Conservation (phyloP, 108 stramenopile genomes). For the Asterionellopsis glacialis region DNA sequence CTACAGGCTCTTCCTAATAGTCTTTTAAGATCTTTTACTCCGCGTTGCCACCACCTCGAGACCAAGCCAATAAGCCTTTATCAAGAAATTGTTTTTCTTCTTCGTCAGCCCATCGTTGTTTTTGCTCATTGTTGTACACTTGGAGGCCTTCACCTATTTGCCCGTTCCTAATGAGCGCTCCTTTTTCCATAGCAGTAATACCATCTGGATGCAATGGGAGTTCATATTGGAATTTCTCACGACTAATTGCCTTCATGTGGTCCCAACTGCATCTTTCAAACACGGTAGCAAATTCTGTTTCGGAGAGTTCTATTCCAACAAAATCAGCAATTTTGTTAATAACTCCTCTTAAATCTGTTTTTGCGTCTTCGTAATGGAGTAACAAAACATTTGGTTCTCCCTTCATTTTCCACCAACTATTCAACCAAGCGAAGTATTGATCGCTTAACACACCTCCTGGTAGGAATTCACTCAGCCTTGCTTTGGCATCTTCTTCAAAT, state of each 20-base stretch:
- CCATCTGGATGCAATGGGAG: conserved; percentile 36
- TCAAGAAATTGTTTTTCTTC: too few relatives aligned
- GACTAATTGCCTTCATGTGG: conserved; percentile 28
- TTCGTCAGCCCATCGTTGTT: too few relatives aligned
- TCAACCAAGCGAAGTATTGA: conserved; percentile 26
- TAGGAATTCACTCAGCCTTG: conserved; percentile 19
- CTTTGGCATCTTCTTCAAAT: conserved; percentile 15
- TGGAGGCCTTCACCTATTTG: neutral
- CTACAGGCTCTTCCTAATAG: too few relatives aligned
- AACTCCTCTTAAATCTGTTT: conserved; percentile 25
- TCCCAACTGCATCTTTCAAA: conserved; percentile 30
- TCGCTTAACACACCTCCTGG: conserved; percentile 21
- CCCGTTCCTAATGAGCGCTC: neutral
- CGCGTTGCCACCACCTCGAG: too few relatives aligned
- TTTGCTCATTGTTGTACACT: too few relatives aligned
- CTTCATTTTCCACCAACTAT: conserved; percentile 35
- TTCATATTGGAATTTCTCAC: conserved; percentile 4
- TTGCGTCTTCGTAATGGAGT: conserved; percentile 35
- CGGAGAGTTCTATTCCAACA: conserved; percentile 22
- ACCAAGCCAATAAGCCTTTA: too few relatives aligned
- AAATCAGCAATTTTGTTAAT: conserved; percentile 36
- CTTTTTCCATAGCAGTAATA: neutral
- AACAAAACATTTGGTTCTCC: conserved; percentile 39
- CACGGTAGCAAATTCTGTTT: conserved; percentile 17
- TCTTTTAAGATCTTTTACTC: too few relatives aligned